phyloP scores from a whole-genome alignment of 106 monocot genomes.

The Dioscorea alata region DNA sequence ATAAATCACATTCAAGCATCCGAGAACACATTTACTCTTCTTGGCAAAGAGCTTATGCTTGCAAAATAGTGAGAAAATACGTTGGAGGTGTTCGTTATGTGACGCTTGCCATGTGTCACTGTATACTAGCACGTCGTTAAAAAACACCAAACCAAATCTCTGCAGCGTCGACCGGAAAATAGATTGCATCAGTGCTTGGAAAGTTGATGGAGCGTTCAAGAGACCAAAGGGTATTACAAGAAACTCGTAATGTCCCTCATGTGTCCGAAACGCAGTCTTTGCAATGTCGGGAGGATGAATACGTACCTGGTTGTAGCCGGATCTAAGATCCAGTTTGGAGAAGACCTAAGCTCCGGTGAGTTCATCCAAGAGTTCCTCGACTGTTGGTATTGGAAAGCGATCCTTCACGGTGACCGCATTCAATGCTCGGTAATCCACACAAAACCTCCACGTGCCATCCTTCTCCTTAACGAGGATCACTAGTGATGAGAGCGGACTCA shows the following conservation, averaged over 20 bases:
- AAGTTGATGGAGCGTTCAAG: not conserved
- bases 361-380: constrained; percentile 1
- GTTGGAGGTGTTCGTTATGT: too few relatives aligned
- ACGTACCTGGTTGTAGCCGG: not conserved
- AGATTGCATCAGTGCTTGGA: not conserved
- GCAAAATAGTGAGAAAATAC: too few relatives aligned
- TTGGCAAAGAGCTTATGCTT: too few relatives aligned
- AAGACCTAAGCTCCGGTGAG: not conserved
- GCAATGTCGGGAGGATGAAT: not conserved
- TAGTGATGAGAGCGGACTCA: too few relatives aligned
- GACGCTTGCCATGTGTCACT: too few relatives aligned
- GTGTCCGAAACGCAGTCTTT: not conserved
- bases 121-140: too few relatives aligned
- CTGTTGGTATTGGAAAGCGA: not conserved
- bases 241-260: not conserved
- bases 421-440: too few relatives aligned
- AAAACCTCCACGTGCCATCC: too few relatives aligned
- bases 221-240: constrained; percentile 1
- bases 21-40: too few relatives aligned
- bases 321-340: not conserved
- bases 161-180: not conserved
- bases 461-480: too few relatives aligned
- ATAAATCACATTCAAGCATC: too few relatives aligned
- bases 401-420: too few relatives aligned
- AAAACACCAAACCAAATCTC: not conserved